Conservation (phyloP, 2,329 filamentous ascomycete genomes). For the Capronia epimyces region DNA sequence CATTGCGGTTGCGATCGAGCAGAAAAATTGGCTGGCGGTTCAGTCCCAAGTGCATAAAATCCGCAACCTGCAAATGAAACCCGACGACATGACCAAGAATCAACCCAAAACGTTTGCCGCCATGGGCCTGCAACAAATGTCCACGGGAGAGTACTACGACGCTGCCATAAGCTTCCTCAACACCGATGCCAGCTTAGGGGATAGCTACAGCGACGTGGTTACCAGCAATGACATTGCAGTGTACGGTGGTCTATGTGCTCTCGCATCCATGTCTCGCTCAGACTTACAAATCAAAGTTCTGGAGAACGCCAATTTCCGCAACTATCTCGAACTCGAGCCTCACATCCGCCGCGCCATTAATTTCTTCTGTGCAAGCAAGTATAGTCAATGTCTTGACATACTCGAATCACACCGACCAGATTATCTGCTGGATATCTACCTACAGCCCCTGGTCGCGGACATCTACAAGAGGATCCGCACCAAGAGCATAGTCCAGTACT, state of each 20-base stretch:
- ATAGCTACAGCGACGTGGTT: constrained; percentile 64
- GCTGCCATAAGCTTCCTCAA: constrained; percentile 68
- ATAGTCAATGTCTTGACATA: constrained; percentile 74
- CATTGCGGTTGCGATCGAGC: constrained; percentile 68
- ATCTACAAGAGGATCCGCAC: constrained; percentile 72
- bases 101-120: constrained; percentile 61
- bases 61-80: constrained; percentile 48
- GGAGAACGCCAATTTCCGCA: constrained; percentile 73
- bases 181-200: constrained; percentile 50
- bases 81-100: constrained; percentile 54
- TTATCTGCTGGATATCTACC: constrained; percentile 83
- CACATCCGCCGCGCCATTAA: constrained; percentile 87
- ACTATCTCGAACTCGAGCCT: constrained; percentile 85
- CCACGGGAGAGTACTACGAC: constrained; percentile 52
- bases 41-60: constrained; percentile 56
- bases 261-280: constrained; percentile 79
- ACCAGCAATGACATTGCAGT: constrained; percentile 84
- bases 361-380: constrained; percentile 85
- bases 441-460: constrained; percentile 64
- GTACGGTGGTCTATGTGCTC: constrained; percentile 82
- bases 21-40: constrained; percentile 69
- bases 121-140: constrained; percentile 58
- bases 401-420: constrained; percentile 76
- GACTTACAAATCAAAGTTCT: constrained; percentile 71
- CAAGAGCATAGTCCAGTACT: constrained; percentile 91